These are phyloP conservation scores for Acer yangbiense DNA, from an alignment of 345 rosid genomes.

Conservation along the genomic window DNA sequence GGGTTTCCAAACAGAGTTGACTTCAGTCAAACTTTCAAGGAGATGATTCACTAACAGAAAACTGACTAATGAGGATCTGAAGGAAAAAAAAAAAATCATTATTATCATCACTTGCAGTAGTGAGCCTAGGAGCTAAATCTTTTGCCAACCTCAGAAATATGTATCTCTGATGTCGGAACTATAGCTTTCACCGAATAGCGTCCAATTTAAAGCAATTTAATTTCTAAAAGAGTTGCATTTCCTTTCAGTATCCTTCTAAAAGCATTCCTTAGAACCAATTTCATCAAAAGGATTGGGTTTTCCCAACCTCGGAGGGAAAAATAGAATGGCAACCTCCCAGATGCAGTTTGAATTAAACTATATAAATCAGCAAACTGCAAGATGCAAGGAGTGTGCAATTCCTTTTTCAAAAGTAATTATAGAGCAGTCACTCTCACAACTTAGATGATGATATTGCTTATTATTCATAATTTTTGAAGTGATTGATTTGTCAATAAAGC, in stretches of 20 bases:
- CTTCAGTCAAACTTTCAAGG: neutral
- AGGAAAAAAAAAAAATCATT: too few species aligned
- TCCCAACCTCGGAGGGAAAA: neutral
- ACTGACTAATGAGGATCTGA: too few species aligned
- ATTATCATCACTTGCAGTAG: neutral
- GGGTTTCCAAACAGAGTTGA: neutral
- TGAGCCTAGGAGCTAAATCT: neutral
- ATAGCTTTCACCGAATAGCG: neutral
- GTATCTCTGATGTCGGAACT: neutral
- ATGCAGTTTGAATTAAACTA: neutral
- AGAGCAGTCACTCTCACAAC: neutral
- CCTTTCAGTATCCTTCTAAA: neutral
- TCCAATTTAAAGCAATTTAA: neutral
- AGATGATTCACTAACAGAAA: neutral
- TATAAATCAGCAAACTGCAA: neutral
- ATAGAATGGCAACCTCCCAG: neutral
- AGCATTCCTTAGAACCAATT: neutral
- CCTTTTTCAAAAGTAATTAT: neutral
- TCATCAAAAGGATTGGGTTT: neutral
- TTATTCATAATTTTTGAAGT: neutral
- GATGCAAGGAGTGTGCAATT: neutral
- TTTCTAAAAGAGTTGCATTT: neutral
- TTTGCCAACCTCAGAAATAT: neutral
- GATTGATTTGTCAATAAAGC: neutral
- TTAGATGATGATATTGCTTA: neutral